phyloP scores from a whole-genome alignment of 2,329 filamentous ascomycete genomes.

The Cercospora sp. region DNA sequence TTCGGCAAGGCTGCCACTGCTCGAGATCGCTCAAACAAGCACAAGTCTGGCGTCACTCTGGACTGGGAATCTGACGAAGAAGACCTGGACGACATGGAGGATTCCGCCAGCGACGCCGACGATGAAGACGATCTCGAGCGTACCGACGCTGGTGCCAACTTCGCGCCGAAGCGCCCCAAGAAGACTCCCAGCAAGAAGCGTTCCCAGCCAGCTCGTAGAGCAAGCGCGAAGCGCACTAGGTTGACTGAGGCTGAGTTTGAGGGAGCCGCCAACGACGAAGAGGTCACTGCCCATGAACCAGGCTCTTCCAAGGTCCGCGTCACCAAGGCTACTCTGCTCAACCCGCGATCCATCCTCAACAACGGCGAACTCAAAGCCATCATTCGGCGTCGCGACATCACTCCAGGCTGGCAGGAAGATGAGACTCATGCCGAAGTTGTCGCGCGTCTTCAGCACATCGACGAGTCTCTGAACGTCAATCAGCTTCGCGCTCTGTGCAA shows the following conservation, averaged over 20 bases:
- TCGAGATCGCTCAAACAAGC: conserved; percentile 1
- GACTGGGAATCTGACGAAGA: conserved; percentile 19
- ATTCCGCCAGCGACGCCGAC: conserved; percentile 18
- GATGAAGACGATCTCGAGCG: conserved; percentile 9
- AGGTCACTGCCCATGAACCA: not conserved
- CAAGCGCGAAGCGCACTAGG: not conserved
- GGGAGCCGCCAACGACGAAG: not conserved
- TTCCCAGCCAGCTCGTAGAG: conserved; percentile 8
- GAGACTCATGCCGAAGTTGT: conserved; percentile 35
- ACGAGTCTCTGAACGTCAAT: conserved; percentile 21
- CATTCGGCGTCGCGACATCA: conserved; percentile 30
- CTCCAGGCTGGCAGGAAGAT: conserved; percentile 13
- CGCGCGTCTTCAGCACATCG: conserved; percentile 30
- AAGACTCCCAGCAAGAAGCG: conserved; percentile 10
- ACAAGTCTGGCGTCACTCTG: conserved; percentile 15
- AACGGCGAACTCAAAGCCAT: conserved; percentile 32
- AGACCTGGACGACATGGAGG: conserved; percentile 5
- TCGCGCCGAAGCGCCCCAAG: conserved; percentile 8
- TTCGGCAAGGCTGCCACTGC: conserved; percentile 4
- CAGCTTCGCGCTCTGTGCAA: conserved; percentile 26
- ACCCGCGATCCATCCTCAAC: conserved; percentile 33
- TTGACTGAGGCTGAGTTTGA: not conserved
- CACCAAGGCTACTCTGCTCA: conserved; percentile 30
- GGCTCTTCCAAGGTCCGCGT: conserved; percentile 17
- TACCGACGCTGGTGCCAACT: conserved; percentile 6